Evolutionary conservation across 2,329 filamentous ascomycete species (phyloP).

Genomic region (Penicillium hordei): DNA sequence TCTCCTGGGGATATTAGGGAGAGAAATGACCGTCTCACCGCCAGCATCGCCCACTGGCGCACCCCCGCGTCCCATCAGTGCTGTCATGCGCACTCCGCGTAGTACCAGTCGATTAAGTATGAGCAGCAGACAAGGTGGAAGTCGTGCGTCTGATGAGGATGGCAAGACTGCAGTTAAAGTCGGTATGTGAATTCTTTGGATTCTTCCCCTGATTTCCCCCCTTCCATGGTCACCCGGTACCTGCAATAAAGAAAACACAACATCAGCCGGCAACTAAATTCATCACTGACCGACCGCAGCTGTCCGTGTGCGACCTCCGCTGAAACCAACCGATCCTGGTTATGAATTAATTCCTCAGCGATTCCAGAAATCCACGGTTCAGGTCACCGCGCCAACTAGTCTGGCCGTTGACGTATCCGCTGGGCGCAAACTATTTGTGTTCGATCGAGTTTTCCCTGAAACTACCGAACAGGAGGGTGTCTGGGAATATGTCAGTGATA

Average conservation of each 20-base stretch:
- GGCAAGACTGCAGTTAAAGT: conserved; percentile 91
- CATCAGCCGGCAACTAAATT: not conserved
- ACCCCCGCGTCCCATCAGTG: conserved; percentile 73
- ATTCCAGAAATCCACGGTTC: conserved; percentile 90
- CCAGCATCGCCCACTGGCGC: conserved; percentile 62
- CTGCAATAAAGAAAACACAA: not conserved
- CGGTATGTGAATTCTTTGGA: conserved; percentile 61
- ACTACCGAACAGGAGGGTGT: conserved; percentile 82
- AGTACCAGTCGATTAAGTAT: conserved; percentile 85
- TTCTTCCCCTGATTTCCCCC: not conserved
- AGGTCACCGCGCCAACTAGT: conserved; percentile 81
- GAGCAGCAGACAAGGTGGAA: conserved; percentile 70
- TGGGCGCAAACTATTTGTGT: conserved; percentile 92
- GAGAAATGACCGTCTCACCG: conserved; percentile 65
- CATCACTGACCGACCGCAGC: conserved; percentile 52
- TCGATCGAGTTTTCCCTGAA: conserved; percentile 88
- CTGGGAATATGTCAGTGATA: conserved; percentile 92
- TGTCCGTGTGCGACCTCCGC: conserved; percentile 85
- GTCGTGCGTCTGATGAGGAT: conserved; percentile 86
- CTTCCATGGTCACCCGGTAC: not conserved
- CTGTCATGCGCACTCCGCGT: conserved; percentile 72
- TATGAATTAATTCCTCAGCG: conserved; percentile 94
- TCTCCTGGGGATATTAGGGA: conserved; percentile 1
- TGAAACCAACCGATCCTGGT: conserved; percentile 80
- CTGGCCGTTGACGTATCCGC: conserved; percentile 87